Evolutionary conservation across 2,329 filamentous ascomycete species (phyloP), one percentile per base, ranked within the genome.

Genomic region (Microcera coccophila): DNA sequence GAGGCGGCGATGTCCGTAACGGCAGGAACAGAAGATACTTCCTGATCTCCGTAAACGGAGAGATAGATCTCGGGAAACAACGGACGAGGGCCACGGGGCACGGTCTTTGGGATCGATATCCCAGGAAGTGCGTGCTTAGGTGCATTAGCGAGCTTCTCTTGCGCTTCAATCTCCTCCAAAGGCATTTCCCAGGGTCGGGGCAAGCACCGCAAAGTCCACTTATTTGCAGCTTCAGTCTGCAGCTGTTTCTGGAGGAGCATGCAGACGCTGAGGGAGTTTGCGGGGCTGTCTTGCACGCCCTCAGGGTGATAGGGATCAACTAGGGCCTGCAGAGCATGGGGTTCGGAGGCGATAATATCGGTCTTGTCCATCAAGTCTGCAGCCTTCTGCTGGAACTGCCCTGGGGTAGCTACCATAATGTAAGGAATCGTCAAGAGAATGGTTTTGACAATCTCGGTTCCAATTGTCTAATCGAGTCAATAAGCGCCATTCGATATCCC

Each of bases 341-440:
- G 86, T 49, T 93, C 90, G 2, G 85, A 87, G 10, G 91, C 90
- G 56, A 97, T 94, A 52, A 97, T 89, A 42, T 93, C 90, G 2
- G 93, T 97, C 73, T 94, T 95, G 52, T 94, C 87, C 62, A 98
- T 82, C 40, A 97, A 73, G 36, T 87, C 82, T 1, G 78, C 75
- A 3, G 89, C 90, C 60, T 86, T 86, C 52, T 85, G 76, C 55
- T 84, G 81, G 59, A 85, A 83, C 38, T 82, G 80, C 3, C 76
- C 73, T 3, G 86, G 84, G 0, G 84, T 79, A 3, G 87, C 81
- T 9, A 84, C 80, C 76, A 95, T 83, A 41, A 89, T 75, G 64
- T 97, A 98, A 1, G 93, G 91, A 45, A 98, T 86, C 0, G 91
- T 95, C 37, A 96, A 80, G 34, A 97, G 80, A 52, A 98, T 96